Evolutionary conservation across 2,329 filamentous ascomycete genomes (phyloP), one percentile per base, ranked within the genome.

Genomic region (Myrmaecium sp.): DNA sequence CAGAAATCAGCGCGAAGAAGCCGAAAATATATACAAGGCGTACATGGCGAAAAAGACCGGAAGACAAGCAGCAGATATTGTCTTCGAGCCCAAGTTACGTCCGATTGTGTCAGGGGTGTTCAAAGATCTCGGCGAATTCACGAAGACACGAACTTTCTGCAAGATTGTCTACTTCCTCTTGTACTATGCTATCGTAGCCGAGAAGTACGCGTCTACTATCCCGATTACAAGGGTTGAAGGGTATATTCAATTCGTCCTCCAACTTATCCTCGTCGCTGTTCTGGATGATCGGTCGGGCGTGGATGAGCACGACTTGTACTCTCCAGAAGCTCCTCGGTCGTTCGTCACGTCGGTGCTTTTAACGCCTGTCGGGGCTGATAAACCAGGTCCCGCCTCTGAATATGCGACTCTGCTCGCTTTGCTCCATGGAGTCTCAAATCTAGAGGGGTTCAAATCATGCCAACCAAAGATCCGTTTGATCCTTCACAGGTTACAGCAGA

Each of bases 1-100:
- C 43, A 92, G 93, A 46, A 98, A 98, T 42, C 86, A 95, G 49
- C 71, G 89, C 26, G 89, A 98, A 45, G 89, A 98, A 49, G 82
- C 86, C 0, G 89, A 98, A 51, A 74, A 69, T 38, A 77, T 83
- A 3, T 94, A 89, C 56, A 82, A 77, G 40, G 75, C 77, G 42
- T 77, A 80, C 60, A 73, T 89, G 60, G 80, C 83, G 7, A 83
- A 83, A 55, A 83, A 79, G 53, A 82, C 76, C 0, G 83, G 84
- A 11, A 83, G 84, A 46, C 63, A 74, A 22, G 58, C 68, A 2
- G 72, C 81, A 21, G 83, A 94, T 28, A 74, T 95, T 32, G 83
- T 95, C 3, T 94, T 81, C 46, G 86, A 95, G 50, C 84, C 91
- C 1, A 81, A 74, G 40, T 63, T 93, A 25, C 71, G 74, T 11